Conservation (phyloP, 768 basidiomycete species). For the Cystofilobasidium macerans region DNA sequence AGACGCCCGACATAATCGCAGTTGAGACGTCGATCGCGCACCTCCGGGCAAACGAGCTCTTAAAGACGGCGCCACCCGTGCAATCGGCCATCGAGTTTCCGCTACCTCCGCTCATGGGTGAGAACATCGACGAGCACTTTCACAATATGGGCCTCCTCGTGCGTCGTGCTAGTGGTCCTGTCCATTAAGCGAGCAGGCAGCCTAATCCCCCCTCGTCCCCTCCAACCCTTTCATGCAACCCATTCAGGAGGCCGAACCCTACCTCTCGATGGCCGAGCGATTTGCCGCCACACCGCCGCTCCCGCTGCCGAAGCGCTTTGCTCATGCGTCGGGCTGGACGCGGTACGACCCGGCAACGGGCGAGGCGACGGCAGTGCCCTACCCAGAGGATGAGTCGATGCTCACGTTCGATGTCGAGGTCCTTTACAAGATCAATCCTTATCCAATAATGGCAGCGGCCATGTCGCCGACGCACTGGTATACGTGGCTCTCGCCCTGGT, state of each 20-base stretch:
- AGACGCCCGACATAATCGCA: conserved; percentile 50
- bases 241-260: conserved; percentile 52
- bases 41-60: conserved; percentile 63
- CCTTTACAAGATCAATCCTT: conserved; percentile 60
- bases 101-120: conserved; percentile 71
- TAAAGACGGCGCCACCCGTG: conserved; percentile 56
- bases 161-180: neutral
- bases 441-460: conserved; percentile 79
- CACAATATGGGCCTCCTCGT: conserved; percentile 57
- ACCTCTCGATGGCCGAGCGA: conserved; percentile 55
- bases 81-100: conserved; percentile 62
- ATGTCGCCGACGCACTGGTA: conserved; percentile 81
- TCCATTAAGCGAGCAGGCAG: too few species aligned
- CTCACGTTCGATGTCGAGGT: conserved; percentile 92
- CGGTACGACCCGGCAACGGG: conserved; percentile 69
- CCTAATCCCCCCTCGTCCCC: too few species aligned
- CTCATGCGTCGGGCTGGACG: conserved; percentile 59
- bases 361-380: conserved; percentile 41
- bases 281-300: conserved; percentile 51
- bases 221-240: neutral
- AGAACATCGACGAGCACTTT: conserved; percentile 78
- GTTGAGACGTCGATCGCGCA: conserved; percentile 70
- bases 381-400: conserved; percentile 44
- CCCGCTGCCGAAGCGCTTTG: conserved; percentile 44
- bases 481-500: conserved; percentile 89